Base-by-base conservation (phyloP, 345 rosid genomes). In the Theobroma cacao region DNA sequence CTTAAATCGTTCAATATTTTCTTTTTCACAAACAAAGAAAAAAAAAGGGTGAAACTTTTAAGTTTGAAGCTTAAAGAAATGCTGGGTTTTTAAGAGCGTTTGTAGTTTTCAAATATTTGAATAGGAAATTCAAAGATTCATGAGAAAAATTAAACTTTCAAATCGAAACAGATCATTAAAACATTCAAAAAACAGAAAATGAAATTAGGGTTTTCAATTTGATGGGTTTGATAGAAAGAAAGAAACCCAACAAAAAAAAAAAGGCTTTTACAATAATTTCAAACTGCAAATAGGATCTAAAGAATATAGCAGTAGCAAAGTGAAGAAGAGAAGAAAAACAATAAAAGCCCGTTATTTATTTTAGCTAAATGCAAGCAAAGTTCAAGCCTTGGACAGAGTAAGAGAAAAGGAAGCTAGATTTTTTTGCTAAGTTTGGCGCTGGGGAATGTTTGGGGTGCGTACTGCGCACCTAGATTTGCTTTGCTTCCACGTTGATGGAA, bases 401-500 rank as follows among this genome's bases (percentile, higher is more conserved):
- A n/a, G 28, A 31, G 68, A 11, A 20, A 22, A 62, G 72, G 75
- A 47, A 67, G 53, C 52, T 28, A 13, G 70, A 66, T 40, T n/a
- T 56, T 56, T 55, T n/a, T 2, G 45, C 9, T 4, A 4, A 41
- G 45, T n/a, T 65, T 53, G n/a, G n/a, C n/a, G n/a, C n/a, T n/a
- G 36, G 15, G 50, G 38, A 24, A 20, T 18, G 48, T 20, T n/a
- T 34, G 17, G 79, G 24, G 73, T 76, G 81, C 81, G 82, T 75
- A 83, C 8, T 77, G 85, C 80, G 85, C 82, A 75, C 69, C 18
- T 7, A 43, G 69, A 78, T 70, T 43, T 62, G 30, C 11, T 59
- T 64, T 61, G 67, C 73, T 61, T 78, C 83, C 87, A 80, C 85
- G 89, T 84, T 47, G 81, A 80, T 48, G 52, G 36, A n/a, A 15